These are phyloP conservation scores for Chaetoceros muelleri DNA, from an alignment of 108 stramenopile genomes.

Conservation along the genomic window DNA sequence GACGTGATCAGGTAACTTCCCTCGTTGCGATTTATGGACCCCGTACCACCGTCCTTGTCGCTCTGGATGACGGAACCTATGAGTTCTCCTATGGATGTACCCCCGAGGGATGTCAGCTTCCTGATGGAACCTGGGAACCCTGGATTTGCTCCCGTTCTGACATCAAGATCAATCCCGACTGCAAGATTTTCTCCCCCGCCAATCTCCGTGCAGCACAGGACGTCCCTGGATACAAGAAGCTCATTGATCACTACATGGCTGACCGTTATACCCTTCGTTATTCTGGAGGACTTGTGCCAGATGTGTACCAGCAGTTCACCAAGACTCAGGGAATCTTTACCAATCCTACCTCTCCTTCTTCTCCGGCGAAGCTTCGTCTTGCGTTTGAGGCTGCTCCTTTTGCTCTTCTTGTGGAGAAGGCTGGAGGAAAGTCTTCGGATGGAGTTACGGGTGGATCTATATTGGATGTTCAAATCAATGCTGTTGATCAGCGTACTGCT, in stretches of 20 bases:
- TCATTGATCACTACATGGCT: constrained; percentile 79
- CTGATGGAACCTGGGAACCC: constrained; percentile 26
- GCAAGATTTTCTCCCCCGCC: constrained; percentile 87
- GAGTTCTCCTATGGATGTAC: constrained; percentile 59
- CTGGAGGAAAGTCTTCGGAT: constrained; percentile 76
- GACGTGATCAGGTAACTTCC: constrained; percentile 83
- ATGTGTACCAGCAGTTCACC: constrained; percentile 82
- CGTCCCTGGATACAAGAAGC: constrained; percentile 68
- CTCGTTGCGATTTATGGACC: constrained; percentile 86
- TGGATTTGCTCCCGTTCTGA: constrained; percentile 56
- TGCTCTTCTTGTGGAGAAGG: constrained; percentile 78
- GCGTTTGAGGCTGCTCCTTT: constrained; percentile 92
- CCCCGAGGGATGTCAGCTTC: constrained; percentile 22
- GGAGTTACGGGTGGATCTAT: constrained; percentile 68
- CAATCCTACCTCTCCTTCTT: constrained; percentile 80
- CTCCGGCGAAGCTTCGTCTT: constrained; percentile 85
- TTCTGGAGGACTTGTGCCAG: constrained; percentile 77
- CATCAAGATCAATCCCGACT: constrained; percentile 41
- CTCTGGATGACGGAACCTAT: constrained; percentile 66
- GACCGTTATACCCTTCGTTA: constrained; percentile 90
- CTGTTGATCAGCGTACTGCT: constrained; percentile 71
- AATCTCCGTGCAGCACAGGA: constrained; percentile 88
- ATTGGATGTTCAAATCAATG: constrained; percentile 65
- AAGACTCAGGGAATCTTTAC: constrained; percentile 82
- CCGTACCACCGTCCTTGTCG: constrained; percentile 82